Conservation (phyloP, 768 basidiomycete genomes). For the Nevesoporus exiguus region DNA sequence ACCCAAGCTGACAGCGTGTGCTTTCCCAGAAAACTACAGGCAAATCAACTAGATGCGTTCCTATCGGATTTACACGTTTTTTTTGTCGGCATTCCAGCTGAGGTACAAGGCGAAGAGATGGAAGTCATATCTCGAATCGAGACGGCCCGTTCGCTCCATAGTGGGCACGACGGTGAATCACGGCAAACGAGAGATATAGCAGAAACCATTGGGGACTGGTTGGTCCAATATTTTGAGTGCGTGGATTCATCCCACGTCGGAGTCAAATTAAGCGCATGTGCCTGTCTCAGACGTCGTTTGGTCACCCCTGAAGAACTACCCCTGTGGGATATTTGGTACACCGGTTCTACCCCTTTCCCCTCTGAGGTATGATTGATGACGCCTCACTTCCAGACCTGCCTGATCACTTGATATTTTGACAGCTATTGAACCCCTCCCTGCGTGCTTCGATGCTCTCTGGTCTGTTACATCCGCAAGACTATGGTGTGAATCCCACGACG, state of each 20-base stretch:
- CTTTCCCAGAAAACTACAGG: constrained; percentile 40
- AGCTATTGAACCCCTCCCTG: constrained; percentile 71
- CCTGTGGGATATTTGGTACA: constrained; percentile 76
- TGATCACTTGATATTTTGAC: background rate
- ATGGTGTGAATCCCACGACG: constrained; percentile 17
- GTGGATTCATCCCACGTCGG: constrained; percentile 11
- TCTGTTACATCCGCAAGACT: constrained; percentile 56
- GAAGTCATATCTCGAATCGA: constrained; percentile 27
- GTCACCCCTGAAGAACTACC: constrained; percentile 45
- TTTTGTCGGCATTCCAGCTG: constrained; percentile 33
- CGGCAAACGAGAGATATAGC: constrained; percentile 19
- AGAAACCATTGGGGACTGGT: constrained; percentile 44
- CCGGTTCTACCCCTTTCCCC: constrained; percentile 59
- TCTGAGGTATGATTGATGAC: constrained; percentile 48
- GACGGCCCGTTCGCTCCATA: constrained; percentile 16
- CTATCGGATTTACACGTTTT: constrained; percentile 41
- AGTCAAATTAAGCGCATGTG: background rate
- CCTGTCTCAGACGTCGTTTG: constrained; percentile 38
- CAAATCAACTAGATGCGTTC: constrained; percentile 34
- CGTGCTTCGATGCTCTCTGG: constrained; percentile 60
- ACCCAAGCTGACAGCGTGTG: constrained; percentile 15
- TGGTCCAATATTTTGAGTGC: constrained; percentile 49
- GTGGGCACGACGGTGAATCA: constrained; percentile 18
- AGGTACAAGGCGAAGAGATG: constrained; percentile 34
- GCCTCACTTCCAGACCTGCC: background rate